phyloP scores from a whole-genome alignment of 495 filamentous ascomycete species.

The Podospora tetraspora region DNA sequence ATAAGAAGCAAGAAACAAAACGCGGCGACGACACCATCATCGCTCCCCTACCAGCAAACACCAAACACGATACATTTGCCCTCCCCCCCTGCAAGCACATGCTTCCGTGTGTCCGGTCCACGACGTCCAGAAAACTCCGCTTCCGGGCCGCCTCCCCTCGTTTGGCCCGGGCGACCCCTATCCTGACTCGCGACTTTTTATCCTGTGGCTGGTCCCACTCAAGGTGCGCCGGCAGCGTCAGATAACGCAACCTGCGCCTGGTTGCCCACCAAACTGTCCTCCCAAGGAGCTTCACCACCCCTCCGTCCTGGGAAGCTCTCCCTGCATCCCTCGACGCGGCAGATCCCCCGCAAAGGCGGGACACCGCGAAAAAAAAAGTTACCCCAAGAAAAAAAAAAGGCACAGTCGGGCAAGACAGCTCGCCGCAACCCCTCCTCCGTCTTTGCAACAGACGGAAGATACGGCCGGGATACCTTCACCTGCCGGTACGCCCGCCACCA shows the following conservation, averaged over 20 bases:
- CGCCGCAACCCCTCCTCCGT: not conserved
- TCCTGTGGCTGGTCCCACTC: constrained; percentile 7
- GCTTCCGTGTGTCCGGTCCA: not conserved
- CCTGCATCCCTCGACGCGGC: not conserved
- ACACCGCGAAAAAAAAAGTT: not conserved
- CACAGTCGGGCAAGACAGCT: not conserved
- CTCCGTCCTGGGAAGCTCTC: not conserved
- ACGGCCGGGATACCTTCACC: not conserved
- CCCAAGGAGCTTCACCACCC: not conserved
- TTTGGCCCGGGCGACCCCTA: not conserved
- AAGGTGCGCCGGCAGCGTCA: not conserved
- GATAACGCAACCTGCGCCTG: not conserved
- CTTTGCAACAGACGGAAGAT: not conserved
- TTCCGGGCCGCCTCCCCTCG: not conserved
- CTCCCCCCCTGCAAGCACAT: not conserved
- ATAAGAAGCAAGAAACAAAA: constrained; percentile 4
- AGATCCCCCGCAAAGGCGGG: not conserved
- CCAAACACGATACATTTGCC: not conserved
- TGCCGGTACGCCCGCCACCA: constrained; percentile 7
- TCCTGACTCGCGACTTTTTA: constrained; percentile 1
- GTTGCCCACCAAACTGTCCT: not conserved
- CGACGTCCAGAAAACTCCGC: not conserved
- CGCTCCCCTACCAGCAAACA: not conserved
- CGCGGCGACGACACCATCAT: not conserved
- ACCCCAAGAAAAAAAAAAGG: not conserved